Evolutionary conservation across 129 eudicot genomes (phyloP), one percentile per base, ranked within the genome.

Genomic region (Pseudognaphalium luteoalbum): DNA sequence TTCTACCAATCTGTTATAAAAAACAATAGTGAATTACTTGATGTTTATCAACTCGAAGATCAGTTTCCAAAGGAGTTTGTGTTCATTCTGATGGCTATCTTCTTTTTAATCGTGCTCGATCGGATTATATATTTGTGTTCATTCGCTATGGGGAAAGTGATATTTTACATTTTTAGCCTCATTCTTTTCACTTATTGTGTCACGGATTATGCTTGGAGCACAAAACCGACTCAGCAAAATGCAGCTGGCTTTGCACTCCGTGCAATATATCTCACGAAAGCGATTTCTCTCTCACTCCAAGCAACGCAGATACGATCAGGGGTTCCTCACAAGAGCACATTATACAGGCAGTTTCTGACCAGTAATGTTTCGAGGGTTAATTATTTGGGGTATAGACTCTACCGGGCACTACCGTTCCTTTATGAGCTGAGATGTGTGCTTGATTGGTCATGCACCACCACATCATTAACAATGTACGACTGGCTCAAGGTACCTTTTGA

Each of bases 51-150:
- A 79, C 83, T 86, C 25, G 89, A 86, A 86, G 89, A 86, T 73
- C 89, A 86, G 80, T 86, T 86, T 70, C 89, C 89, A 1, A 86
- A 86, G 71, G 89, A 86, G 75, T 86, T 82, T 12, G 89, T 86
- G 34, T 80, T 86, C 68, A 72, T 86, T 60, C 71, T 86, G 44
- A 83, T 86, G 89, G 86, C 80, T 7, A 81, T 86, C 17, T 86
- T 86, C 83, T 86, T 83, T 81, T 65, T 86, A 41, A 86, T 86
- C 72, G 89, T 86, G 70, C 84, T 86, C 22, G 89, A 86, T 69
- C 89, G 89, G 39, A 76, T 86, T 28, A 86, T 86, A 16, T 86
- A 86, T 60, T 65, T 86, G 44, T 82, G 89, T 52, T 86, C 89
- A 11, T 82, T 86, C 50, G 86, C 84, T 50, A 82, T 85, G 11